Evolutionary conservation across 495 filamentous ascomycete genomes (phyloP).

Genomic region (Tuber indicum): DNA sequence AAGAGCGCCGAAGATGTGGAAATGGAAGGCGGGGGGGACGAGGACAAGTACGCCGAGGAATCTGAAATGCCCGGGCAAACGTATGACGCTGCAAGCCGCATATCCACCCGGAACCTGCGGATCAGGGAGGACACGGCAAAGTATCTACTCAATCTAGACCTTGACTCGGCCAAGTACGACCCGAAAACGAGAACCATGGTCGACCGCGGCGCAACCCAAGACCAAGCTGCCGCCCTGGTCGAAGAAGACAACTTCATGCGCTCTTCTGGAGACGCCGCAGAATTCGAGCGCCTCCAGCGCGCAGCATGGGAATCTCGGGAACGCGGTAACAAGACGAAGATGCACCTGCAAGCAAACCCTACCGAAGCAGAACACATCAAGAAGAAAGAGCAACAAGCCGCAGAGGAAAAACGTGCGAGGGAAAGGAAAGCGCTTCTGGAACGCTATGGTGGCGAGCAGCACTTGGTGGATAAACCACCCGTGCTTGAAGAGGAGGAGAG

Average conservation of each 20-base stretch:
- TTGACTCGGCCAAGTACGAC: constrained; percentile 96
- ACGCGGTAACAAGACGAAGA: constrained; percentile 60
- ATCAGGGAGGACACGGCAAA: constrained; percentile 98
- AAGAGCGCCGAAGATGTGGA: constrained; percentile 48
- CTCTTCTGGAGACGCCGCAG: constrained; percentile 84
- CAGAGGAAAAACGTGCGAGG: constrained; percentile 58
- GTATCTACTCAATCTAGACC: constrained; percentile 87
- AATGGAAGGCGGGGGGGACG: constrained; percentile 54
- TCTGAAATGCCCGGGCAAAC: constrained; percentile 94
- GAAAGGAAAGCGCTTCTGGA: constrained; percentile 67
- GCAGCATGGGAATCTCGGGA: constrained; percentile 97
- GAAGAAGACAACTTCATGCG: constrained; percentile 92
- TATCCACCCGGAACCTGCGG: constrained; percentile 76
- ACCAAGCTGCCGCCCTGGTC: constrained; percentile 78
- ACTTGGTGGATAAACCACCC: constrained; percentile 56
- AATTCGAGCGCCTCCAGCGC: constrained; percentile 80
- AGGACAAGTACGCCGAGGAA: constrained; percentile 85
- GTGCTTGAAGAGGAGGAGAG: constrained; percentile 66
- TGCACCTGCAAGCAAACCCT: constrained; percentile 92
- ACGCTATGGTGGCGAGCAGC: constrained; percentile 74
- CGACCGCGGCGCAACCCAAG: constrained; percentile 72
- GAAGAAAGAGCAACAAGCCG: constrained; percentile 67
- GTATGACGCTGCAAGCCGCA: constrained; percentile 47
- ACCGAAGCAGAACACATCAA: constrained; percentile 81
- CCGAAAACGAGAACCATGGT: constrained; percentile 95